Evolutionary conservation across 2,329 filamentous ascomycete genomes (phyloP), one percentile per base, ranked within the genome.

Genomic region (Cordyceps cicadae): DNA sequence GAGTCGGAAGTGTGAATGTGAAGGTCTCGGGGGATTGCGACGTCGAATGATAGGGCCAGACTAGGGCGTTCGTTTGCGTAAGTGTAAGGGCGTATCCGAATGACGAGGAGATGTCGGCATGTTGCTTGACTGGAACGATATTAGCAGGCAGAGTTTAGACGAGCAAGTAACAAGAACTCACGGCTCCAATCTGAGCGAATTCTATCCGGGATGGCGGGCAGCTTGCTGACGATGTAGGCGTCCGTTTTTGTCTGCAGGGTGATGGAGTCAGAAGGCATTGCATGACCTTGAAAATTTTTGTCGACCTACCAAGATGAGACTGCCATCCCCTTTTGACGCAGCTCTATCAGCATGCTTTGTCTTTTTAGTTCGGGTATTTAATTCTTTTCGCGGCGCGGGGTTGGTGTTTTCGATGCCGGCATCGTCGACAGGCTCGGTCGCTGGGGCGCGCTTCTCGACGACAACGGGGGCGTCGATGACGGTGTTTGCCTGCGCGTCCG

Each of bases 11-110:
- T 26, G 87, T 84, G 68, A 99, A 90, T 11, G 84, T 86, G 67
- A 92, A 89, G 26, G 91, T 88, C 71, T 93, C 88, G 68, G 88
- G 86, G 1, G 87, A 87, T 56, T 84, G 77, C 39, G 83, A 81
- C 26, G 82, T 80, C n/a, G 81, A 79, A 32, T 85, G 85, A 75
- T 97, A 97, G 17, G 90, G 88, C 94, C 94, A 99, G 54, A 96
- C 85, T 63, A 95, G 83, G 67, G 92, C 94, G 70, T 92, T 87
- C 8, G 87, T 86, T 65, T 87, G 85, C 9, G 90, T 95, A 60
- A 97, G 80, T 52, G 86, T 87, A 60, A 97, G 80, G 54, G 90
- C 92, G 70, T 92, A 90, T 65, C 85, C 88, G 70, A 76, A 84
- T 63, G 79, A 82, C 46, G 81, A 83, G 72, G 84, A 84, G 62